Evolutionary conservation across 225 moss, liverwort and hornwort species (phyloP).

Genomic region (Physcomitrium patens): DNA sequence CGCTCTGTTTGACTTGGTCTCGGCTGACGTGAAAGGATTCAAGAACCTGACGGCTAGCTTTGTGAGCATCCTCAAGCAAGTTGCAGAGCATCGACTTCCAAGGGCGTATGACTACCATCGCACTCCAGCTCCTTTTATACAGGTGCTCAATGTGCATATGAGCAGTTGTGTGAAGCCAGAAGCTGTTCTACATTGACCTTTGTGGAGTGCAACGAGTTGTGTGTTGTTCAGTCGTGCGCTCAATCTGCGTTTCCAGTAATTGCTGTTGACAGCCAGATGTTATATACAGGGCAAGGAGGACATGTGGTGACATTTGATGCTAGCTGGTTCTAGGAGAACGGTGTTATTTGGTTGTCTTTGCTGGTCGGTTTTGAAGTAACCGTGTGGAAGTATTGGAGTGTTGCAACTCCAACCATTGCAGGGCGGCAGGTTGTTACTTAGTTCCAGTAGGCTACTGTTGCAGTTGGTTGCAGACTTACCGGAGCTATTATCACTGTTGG

Average conservation of each 20-base stretch:
- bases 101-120: slow-evolving; percentile 88
- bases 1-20: slow-evolving; percentile 84
- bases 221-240: neutral
- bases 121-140: slow-evolving; percentile 92
- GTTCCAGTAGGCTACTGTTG: too few relatives aligned
- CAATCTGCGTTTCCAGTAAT: neutral
- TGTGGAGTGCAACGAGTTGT: too few relatives aligned
- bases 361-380: too few relatives aligned
- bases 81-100: slow-evolving; percentile 81
- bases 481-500: slow-evolving; percentile 23
- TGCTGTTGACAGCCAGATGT: neutral
- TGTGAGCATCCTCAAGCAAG: slow-evolving; percentile 92
- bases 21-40: slow-evolving; percentile 67
- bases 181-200: neutral
- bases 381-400: too few relatives aligned
- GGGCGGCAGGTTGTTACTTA: too few relatives aligned
- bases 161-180: neutral
- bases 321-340: too few relatives aligned
- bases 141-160: slow-evolving; percentile 48
- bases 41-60: slow-evolving; percentile 83
- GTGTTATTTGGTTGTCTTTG: too few relatives aligned
- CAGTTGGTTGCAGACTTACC: neutral
- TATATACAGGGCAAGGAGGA: too few relatives aligned
- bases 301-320: too few relatives aligned
- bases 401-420: too few relatives aligned